Evolutionary conservation across 495 filamentous ascomycete genomes (phyloP).

Genomic region (Penicillium fimorum): DNA sequence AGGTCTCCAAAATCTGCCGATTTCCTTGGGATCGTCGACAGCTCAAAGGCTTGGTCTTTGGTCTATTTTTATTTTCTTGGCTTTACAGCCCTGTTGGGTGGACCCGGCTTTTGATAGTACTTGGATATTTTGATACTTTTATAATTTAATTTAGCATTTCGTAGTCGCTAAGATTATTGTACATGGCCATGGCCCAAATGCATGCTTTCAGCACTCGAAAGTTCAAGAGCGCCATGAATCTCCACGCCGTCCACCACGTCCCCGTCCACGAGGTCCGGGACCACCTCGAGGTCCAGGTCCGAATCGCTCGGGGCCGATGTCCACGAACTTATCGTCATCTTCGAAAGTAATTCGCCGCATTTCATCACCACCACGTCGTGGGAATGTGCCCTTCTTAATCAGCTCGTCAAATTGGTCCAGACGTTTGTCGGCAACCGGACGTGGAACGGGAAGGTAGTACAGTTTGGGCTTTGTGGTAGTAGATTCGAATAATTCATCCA

Average conservation of each 20-base stretch:
- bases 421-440: conserved; percentile 56
- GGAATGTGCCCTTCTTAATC: conserved; percentile 45
- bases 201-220: neutral
- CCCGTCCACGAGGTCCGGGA: conserved; percentile 29
- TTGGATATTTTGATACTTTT: neutral
- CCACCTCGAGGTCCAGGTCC: conserved; percentile 40
- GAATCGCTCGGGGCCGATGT: conserved; percentile 63
- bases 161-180: conserved; percentile 2
- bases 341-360: conserved; percentile 79
- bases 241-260: conserved; percentile 33
- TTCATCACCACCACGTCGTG: conserved; percentile 56
- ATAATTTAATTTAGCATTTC: neutral
- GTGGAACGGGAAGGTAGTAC: conserved; percentile 59
- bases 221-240: conserved; percentile 10
- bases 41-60: conserved; percentile 6
- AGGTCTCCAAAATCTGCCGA: neutral
- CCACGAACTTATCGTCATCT: conserved; percentile 65
- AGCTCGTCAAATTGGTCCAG: conserved; percentile 60
- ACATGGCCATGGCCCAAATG: conserved; percentile 1
- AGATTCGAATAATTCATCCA: conserved; percentile 63
- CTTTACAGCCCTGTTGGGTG: no score
- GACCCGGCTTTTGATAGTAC: no score
- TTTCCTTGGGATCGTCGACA: neutral
- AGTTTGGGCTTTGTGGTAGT: conserved; percentile 67
- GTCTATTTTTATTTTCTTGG: conserved; percentile 9